phyloP scores from a whole-genome alignment of 2,329 filamentous ascomycete genomes.

The Pseudopyrenochaeta lycopersici region DNA sequence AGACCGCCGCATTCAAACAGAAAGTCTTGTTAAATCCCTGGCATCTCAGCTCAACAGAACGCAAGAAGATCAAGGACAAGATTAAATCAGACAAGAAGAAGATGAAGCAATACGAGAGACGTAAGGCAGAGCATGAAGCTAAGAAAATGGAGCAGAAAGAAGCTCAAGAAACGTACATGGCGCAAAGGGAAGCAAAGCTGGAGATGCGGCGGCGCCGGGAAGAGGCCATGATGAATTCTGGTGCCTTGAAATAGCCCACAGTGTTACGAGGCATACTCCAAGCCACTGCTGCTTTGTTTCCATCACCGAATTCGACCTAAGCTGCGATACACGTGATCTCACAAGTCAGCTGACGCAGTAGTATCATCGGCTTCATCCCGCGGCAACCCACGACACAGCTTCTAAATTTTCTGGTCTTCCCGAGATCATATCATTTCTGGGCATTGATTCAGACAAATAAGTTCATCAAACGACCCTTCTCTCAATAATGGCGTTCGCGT shows the following conservation, averaged over 20 bases:
- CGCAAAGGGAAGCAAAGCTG: slow-evolving; percentile 47
- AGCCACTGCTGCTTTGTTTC: no score
- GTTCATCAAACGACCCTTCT: no score
- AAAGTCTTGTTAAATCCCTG: slow-evolving; percentile 63
- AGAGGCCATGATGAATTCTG: slow-evolving; percentile 52
- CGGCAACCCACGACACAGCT: no score
- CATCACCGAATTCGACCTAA: no score
- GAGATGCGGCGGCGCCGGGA: slow-evolving; percentile 56
- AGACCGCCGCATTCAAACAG: slow-evolving; percentile 59
- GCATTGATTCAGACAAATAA: no score
- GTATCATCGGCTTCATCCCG: no score
- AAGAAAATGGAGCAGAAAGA: slow-evolving; percentile 44
- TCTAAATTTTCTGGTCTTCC: no score
- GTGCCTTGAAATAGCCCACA: slow-evolving; percentile 46
- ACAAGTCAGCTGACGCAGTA: no score
- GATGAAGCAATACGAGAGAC: slow-evolving; percentile 41
- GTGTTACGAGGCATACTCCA: no score
- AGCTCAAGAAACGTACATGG: slow-evolving; percentile 40
- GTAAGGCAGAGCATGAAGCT: slow-evolving; percentile 45
- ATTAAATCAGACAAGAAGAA: slow-evolving; percentile 53
- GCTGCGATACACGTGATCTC: no score
- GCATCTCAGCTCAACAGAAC: slow-evolving; percentile 57
- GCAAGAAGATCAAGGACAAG: slow-evolving; percentile 51
- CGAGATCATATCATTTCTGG: no score
- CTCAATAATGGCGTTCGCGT: not conserved